Percentiles rank a stretch among this genome's conserved stretches.
Conservation (phyloP, 2,329 filamentous ascomycete genomes). For the Calcarisporium arbuscula region DNA sequence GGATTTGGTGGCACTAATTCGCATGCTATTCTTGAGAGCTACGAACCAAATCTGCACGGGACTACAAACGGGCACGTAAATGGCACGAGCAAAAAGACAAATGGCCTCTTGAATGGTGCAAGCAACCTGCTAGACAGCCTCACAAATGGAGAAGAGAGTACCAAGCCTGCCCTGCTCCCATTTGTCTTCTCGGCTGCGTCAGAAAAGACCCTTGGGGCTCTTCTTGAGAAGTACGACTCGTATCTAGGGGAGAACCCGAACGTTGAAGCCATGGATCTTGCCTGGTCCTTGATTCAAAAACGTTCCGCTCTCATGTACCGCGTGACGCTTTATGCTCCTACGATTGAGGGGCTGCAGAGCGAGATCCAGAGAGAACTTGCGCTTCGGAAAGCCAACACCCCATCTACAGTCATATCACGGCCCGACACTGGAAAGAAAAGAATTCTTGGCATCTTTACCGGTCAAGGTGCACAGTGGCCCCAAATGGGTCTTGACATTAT, state of each 20-base stretch:
- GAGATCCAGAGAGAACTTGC: not conserved
- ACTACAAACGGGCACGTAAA: no score
- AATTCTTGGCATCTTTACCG: slow-evolving; percentile 5
- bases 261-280: slow-evolving; percentile 1
- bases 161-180: not conserved
- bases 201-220: not conserved
- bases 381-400: not conserved
- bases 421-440: not conserved
- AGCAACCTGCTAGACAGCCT: not conserved
- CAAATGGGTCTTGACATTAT: slow-evolving; percentile 1
- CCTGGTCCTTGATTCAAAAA: not conserved
- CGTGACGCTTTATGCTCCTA: not conserved
- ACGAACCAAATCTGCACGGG: no score
- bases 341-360: not conserved
- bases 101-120: not conserved
- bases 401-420: not conserved
- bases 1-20: slow-evolving; percentile 7
- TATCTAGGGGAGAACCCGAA: slow-evolving; percentile 1
- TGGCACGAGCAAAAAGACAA: not conserved
- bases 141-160: no score
- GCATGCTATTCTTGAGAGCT: slow-evolving; percentile 1
- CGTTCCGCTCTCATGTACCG: not conserved
- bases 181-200: not conserved
- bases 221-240: not conserved
- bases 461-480: slow-evolving; percentile 6